Percentiles rank a stretch among this genome's conserved stretches.
Evolutionary conservation across 495 filamentous ascomycete species (phyloP).

Genomic region (Platismatia glauca): DNA sequence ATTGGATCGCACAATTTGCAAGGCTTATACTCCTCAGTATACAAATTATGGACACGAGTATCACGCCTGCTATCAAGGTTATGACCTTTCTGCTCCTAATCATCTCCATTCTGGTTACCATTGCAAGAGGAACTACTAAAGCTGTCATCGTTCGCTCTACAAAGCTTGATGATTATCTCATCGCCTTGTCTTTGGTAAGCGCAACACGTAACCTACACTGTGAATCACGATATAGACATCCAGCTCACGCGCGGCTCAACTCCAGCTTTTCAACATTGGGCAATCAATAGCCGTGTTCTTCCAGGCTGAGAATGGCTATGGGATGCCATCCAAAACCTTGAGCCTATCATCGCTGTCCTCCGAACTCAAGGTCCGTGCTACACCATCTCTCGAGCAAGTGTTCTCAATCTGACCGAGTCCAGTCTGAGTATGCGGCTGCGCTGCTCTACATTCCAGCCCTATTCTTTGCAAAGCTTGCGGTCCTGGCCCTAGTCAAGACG

Average conservation of each 20-base stretch:
- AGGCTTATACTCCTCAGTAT: not conserved
- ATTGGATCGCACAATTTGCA: not conserved
- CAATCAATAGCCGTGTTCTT: slow-evolving; percentile 6
- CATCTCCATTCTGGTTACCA: not conserved
- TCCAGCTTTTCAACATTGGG: slow-evolving; percentile 5
- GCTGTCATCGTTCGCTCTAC: slow-evolving; percentile 6
- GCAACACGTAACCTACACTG: not conserved
- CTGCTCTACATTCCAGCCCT: slow-evolving; percentile 7
- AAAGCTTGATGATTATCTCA: slow-evolving; percentile 6
- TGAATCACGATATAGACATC: not conserved
- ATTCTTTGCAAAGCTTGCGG: slow-evolving; percentile 2
- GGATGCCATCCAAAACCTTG: not conserved
- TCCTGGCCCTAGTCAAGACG: slow-evolving; percentile 5
- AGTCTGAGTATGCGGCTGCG: slow-evolving; percentile 9
- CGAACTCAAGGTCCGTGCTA: slow-evolving; percentile 3
- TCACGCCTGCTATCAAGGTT: not conserved
- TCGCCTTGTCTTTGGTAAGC: slow-evolving; percentile 6
- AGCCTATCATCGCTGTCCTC: not conserved
- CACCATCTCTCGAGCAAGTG: not conserved
- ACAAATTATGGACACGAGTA: not conserved
- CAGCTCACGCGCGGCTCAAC: not conserved
- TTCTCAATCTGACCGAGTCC: not conserved
- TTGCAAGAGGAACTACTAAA: slow-evolving; percentile 1
- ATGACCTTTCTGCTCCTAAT: slow-evolving; percentile 3
- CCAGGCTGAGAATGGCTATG: slow-evolving; percentile 1